Conservation (phyloP, 129 eudicot species). For the Helichrysum umbraculigerum region DNA sequence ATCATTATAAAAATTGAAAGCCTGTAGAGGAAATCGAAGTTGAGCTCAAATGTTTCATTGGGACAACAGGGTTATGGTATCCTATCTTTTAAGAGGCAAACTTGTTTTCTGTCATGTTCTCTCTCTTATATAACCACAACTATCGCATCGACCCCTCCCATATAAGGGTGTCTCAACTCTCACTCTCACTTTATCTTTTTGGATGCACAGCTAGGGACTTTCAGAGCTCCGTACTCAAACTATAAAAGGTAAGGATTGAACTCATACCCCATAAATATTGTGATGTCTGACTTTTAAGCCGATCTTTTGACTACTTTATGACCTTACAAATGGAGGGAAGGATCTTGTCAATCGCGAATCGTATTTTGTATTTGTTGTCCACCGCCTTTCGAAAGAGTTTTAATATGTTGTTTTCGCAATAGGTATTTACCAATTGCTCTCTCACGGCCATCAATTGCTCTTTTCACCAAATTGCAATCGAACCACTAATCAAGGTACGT, state of each 20-base stretch:
- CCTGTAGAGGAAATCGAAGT: background rate
- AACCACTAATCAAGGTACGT: background rate
- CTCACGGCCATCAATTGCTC: background rate
- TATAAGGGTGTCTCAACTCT: background rate
- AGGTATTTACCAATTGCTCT: background rate
- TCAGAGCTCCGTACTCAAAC: background rate
- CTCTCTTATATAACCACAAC: background rate
- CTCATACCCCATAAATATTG: background rate
- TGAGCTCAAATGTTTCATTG: background rate
- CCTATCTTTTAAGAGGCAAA: no score
- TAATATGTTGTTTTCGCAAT: background rate
- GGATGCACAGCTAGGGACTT: background rate
- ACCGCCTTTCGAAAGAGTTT: no score
- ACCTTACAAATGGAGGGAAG: background rate
- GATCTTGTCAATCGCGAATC: background rate
- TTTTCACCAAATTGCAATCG: background rate
- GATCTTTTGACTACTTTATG: background rate
- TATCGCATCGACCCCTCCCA: background rate
- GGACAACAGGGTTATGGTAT: background rate
- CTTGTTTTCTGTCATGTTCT: no score
- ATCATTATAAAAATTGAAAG: no score
- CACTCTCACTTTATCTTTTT: background rate
- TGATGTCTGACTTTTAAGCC: background rate
- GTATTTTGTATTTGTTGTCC: no score
- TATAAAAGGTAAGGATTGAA: background rate